A percentile compares a stretch with the other conserved stretches of the same genome.
phyloP scores from a whole-genome alignment of 257 asterid genomes.

The Thymus mandschuricus region DNA sequence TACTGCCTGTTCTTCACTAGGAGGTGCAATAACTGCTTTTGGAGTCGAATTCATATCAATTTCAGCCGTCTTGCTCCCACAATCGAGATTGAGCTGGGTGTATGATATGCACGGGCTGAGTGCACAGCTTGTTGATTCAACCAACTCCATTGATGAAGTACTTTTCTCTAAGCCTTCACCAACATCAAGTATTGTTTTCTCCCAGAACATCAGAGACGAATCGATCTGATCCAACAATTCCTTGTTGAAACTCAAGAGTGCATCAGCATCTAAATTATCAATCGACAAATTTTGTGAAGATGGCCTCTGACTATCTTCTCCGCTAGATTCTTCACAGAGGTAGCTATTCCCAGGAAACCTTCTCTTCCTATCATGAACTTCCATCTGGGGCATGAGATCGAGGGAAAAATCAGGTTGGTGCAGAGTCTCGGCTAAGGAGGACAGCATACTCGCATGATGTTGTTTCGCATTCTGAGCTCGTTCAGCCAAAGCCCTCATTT shows the following conservation, averaged over 20 bases:
- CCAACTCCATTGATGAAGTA: slow-evolving; percentile 47
- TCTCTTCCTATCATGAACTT: slow-evolving; percentile 64
- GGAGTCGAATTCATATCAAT: slow-evolving; percentile 79
- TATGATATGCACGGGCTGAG: slow-evolving; percentile 60
- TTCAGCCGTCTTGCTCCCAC: slow-evolving; percentile 44
- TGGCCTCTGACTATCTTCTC: slow-evolving; percentile 38
- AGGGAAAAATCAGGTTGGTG: slow-evolving; percentile 47
- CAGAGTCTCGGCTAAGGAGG: slow-evolving; percentile 51
- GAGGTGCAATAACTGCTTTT: slow-evolving; percentile 35
- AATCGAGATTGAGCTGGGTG: slow-evolving; percentile 53
- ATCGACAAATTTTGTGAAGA: slow-evolving; percentile 40
- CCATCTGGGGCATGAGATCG: slow-evolving; percentile 46
- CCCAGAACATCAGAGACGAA: slow-evolving; percentile 67
- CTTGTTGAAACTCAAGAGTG: slow-evolving; percentile 47
- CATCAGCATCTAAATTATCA: slow-evolving; percentile 46
- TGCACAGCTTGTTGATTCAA: slow-evolving; percentile 51
- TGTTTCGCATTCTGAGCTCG: slow-evolving; percentile 52
- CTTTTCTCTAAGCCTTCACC: slow-evolving; percentile 45
- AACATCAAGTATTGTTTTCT: slow-evolving; percentile 49
- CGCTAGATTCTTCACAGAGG: slow-evolving; percentile 45
- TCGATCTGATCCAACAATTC: slow-evolving; percentile 65
- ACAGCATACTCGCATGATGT: slow-evolving; percentile 53
- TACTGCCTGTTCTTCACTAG: slow-evolving; percentile 43
- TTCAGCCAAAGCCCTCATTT: slow-evolving; percentile 48
- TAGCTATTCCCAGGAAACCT: slow-evolving; percentile 57